Base-by-base conservation (phyloP, 495 filamentous ascomycete species). In the Penicillium steckii region DNA sequence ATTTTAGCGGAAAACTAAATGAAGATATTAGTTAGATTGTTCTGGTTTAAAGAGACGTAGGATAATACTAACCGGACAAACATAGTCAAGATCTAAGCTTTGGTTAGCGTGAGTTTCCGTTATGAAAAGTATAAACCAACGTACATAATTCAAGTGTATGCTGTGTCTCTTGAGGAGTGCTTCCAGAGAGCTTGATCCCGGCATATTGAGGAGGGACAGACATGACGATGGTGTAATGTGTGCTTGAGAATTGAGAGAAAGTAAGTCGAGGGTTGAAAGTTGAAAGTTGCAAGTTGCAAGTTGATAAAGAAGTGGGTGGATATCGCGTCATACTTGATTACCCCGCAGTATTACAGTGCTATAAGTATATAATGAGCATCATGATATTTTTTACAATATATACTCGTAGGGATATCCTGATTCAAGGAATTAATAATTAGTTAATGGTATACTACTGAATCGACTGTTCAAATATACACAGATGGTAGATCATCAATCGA, bases 81-180 rank as follows among this genome's bases (percentile, higher is more conserved):
- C 87, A 72, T 93, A 95, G 74, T 95, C 89, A 63, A 93, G 86
- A 63, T 86, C 80, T 82, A 23, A 23, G 42, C 1, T 23, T 13
- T n/a, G 1, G 42, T 57, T 21, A 58, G 49, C 38, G 8, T 38
- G 6, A 8, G 8, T 19, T 8, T 17, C 15, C 21, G 15, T 23
- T 22, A 8, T 12, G 3, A 8, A n/a, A 42, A 18, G n/a, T 24
- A 30, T 12, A 13, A 3, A 5, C 8, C 33, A 12, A 44, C 68
- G 18, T 74, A 83, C 80, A 93, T 17, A 93, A 56, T 67, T 93
- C 89, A 22, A 93, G 69, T 0, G 87, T 93, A 74, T 92, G 87
- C 4, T 84, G 67, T 0, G 81, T 70, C 35, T 78, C 70, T 35
- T 54, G 33, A 6, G 75, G 63, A 12, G 64, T 64, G 17, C 66